Base-by-base conservation (phyloP, 495 filamentous ascomycete species). In the Aspergillus egyptiacus region DNA sequence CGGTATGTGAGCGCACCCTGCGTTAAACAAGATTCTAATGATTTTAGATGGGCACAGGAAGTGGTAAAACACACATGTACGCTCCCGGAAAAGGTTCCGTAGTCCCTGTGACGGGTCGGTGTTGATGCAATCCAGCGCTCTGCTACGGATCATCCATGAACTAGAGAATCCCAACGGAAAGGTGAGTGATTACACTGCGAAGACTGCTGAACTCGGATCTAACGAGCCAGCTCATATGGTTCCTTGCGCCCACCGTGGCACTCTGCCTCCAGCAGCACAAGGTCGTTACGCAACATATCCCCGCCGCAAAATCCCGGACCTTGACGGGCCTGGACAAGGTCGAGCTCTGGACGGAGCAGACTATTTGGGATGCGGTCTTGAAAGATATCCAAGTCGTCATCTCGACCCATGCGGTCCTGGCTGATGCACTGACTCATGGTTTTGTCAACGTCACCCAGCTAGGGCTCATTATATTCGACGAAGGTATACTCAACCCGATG, bases 31-130 rank as follows among this genome's bases (percentile, higher is more conserved):
- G 7, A 17, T n/a, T 27, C 46, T 51, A 35, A 52, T 11, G 6
- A 24, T 6, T 36, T 5, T 27, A 91, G 85, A 95, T 96, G 90
- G 89, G 93, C 58, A 95, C 91, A 0, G 91, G 91, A 1, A 88
- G 81, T 61, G 91, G 91, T 7, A 97, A 97, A 66, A 96, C 91
- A 2, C 84, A 87, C 48, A 82, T 96, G 89, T 91, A 81, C 61
- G 79, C 65, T 37, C 5, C 22, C 31, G 22, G 40, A 28, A 42
- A n/a, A n/a, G n/a, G n/a, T 15, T 5, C 7, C 9, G 37, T 14
- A 14, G 15, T 19, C 28, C 17, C n/a, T 10, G 22, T 10, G 5
- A 5, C n/a, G 2, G 35, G 13, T 20, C 8, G 8, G 6, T 9
- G 23, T 25, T 44, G 27, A 44, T 19, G n/a, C 37, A 27, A 34